Evolutionary conservation across 257 asterid species (phyloP).

Genomic region (Orobanche coerulescens): DNA sequence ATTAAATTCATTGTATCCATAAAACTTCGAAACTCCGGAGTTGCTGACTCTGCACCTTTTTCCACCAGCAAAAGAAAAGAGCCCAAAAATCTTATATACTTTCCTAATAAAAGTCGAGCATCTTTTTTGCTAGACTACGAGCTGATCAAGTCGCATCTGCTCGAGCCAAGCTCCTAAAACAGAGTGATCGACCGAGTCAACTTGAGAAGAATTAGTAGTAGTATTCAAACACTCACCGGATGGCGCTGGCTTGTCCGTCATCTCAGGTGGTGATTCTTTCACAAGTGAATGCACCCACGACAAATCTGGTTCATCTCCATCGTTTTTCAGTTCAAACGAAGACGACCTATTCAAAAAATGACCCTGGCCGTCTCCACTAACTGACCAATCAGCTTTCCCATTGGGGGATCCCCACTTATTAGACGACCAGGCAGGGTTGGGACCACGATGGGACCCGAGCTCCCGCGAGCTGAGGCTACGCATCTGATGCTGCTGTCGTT

Average conservation of each 20-base stretch:
- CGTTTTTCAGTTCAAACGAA: slow-evolving; percentile 28
- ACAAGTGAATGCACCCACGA: slow-evolving; percentile 86
- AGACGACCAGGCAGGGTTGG: slow-evolving; percentile 30
- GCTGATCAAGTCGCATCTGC: slow-evolving; percentile 89
- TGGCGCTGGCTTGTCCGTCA: slow-evolving; percentile 49
- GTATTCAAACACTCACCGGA: slow-evolving; percentile 66
- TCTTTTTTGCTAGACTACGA: slow-evolving; percentile 40
- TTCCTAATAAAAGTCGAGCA: slow-evolving; percentile 21
- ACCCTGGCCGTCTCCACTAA: slow-evolving; percentile 37
- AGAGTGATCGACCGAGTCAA: slow-evolving; percentile 52
- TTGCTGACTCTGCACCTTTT: neutral
- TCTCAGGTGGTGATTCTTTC: slow-evolving; percentile 79
- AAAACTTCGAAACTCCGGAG: slow-evolving; percentile 19
- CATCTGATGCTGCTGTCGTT: slow-evolving; percentile 52
- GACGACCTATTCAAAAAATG: slow-evolving; percentile 31
- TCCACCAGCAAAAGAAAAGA: slow-evolving; percentile 23
- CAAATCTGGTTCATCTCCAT: slow-evolving; percentile 59
- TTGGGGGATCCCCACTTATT: slow-evolving; percentile 50
- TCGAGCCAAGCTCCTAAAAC: slow-evolving; percentile 83
- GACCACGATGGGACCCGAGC: slow-evolving; percentile 38
- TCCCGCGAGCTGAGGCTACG: slow-evolving; percentile 59
- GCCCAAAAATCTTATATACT: slow-evolving; percentile 27
- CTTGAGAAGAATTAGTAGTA: slow-evolving; percentile 24
- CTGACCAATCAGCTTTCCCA: slow-evolving; percentile 62
- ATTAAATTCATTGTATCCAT: slow-evolving; percentile 11